These are phyloP conservation scores for Emergomyces africanus DNA, from an alignment of 2,329 filamentous ascomycete species.

Conservation along the genomic window DNA sequence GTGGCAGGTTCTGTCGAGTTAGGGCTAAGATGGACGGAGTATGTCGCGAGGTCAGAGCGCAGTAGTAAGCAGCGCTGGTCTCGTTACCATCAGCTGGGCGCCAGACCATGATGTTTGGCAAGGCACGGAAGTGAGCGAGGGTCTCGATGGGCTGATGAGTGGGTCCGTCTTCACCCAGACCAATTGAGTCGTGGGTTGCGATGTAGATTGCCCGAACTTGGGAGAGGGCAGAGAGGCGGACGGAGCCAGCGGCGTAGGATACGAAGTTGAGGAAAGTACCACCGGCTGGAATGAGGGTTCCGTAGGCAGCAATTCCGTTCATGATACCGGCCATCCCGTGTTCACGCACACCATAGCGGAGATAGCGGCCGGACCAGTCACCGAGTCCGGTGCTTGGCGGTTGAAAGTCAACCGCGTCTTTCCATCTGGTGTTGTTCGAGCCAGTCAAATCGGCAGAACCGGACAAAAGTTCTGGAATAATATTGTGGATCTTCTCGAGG, in stretches of 20 bases:
- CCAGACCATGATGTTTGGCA: conserved; percentile 99
- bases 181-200: conserved; percentile 97
- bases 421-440: conserved; percentile 98
- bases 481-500: conserved; percentile 71
- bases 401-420: conserved; percentile 95
- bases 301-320: conserved; percentile 82
- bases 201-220: conserved; percentile 88
- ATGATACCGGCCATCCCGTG: conserved; percentile 40
- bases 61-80: conserved; percentile 94
- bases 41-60: conserved; percentile 76
- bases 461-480: conserved; percentile 80
- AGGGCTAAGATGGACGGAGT: conserved; percentile 90
- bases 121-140: conserved; percentile 92
- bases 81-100: conserved; percentile 97
- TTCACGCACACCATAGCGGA: conserved; percentile 41
- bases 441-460: conserved; percentile 96
- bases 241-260: conserved; percentile 88
- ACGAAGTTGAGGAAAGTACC: conserved; percentile 99
- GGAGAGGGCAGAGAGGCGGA: conserved; percentile 86
- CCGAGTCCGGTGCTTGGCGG: conserved; percentile 74
- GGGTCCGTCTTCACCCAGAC: conserved; percentile 95
- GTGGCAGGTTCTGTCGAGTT: conserved; percentile 95
- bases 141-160: conserved; percentile 99
- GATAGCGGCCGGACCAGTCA: conserved; percentile 81
- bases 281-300: conserved; percentile 81